These are phyloP conservation scores for Mariannaea elegans DNA, from an alignment of 2,329 filamentous ascomycete species.

Conservation along the genomic window DNA sequence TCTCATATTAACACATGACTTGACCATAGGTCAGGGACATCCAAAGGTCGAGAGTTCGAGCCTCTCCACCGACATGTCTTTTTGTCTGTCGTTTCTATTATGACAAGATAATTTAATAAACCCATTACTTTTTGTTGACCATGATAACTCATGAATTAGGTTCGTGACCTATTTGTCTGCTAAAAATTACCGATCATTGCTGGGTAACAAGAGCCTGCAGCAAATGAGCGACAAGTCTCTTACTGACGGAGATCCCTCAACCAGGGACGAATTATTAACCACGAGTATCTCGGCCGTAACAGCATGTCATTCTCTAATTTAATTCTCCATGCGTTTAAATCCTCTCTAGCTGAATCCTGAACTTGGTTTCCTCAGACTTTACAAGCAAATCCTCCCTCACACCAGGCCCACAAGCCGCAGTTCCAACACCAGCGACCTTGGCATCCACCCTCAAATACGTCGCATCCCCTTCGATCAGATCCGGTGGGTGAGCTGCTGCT, in stretches of 20 bases:
- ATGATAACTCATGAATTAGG: no score
- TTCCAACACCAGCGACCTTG: slow-evolving; percentile 59
- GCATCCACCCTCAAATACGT: slow-evolving; percentile 55
- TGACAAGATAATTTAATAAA: no score
- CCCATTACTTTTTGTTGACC: no score
- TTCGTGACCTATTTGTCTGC: no score
- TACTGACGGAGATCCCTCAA: no score
- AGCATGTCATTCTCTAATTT: not conserved
- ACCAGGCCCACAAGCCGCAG: slow-evolving; percentile 58
- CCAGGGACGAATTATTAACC: not conserved
- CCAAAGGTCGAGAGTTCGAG: slow-evolving; percentile 43
- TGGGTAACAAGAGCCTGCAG: not conserved
- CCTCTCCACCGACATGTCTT: slow-evolving; percentile 34
- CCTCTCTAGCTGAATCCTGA: slow-evolving; percentile 52
- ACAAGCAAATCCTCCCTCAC: slow-evolving; percentile 56
- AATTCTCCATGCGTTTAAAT: slow-evolving; percentile 18
- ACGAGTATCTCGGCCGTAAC: not conserved
- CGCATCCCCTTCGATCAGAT: slow-evolving; percentile 62
- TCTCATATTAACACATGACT: slow-evolving; percentile 42
- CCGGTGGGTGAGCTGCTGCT: slow-evolving; percentile 69
- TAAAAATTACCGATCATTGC: no score
- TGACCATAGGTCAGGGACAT: slow-evolving; percentile 34
- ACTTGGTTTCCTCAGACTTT: slow-evolving; percentile 50
- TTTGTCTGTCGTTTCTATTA: slow-evolving; percentile 11
- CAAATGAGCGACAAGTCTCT: not conserved